Percentiles rank a stretch among this genome's conserved stretches.
Evolutionary conservation across 2,329 filamentous ascomycete species (phyloP).

Genomic region (Plectosphaerella cucumerina): DNA sequence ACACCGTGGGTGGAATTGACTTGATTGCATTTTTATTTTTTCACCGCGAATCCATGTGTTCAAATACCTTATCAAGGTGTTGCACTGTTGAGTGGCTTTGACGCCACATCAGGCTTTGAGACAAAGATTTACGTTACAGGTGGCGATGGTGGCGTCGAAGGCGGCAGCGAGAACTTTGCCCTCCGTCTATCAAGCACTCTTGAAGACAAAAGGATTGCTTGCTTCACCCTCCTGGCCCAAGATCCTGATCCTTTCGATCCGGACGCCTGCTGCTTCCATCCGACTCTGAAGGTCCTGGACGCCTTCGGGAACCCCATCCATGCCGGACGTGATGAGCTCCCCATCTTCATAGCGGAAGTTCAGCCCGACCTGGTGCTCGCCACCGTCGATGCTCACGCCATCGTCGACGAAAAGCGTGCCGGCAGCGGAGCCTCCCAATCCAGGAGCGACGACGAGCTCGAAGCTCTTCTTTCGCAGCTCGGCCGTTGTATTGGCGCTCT

Average conservation of each 20-base stretch:
- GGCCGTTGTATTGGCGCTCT: conserved; percentile 62
- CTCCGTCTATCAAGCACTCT: too few relatives aligned
- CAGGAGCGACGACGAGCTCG: conserved; percentile 61
- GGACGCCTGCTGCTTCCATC: conserved; percentile 26
- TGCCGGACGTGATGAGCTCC: neutral
- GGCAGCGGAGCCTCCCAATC: conserved; percentile 46
- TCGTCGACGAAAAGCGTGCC: conserved; percentile 72
- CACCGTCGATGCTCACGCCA: conserved; percentile 55
- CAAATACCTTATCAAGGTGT: too few relatives aligned
- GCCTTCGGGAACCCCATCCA: neutral
- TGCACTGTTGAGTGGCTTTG: too few relatives aligned
- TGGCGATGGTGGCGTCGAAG: too few relatives aligned
- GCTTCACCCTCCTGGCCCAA: conserved; percentile 28
- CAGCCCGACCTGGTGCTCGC: neutral
- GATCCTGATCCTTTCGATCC: conserved; percentile 45
- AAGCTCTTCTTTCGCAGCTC: conserved; percentile 61
- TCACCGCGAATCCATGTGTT: too few relatives aligned
- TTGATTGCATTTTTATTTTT: too few relatives aligned
- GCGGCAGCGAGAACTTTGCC: too few relatives aligned
- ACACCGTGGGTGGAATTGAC: too few relatives aligned
- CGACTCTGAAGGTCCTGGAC: neutral
- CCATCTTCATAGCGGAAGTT: neutral
- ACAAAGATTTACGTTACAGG: too few relatives aligned
- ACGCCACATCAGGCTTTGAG: too few relatives aligned
- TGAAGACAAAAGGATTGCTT: too few relatives aligned